These are phyloP conservation scores for Hortiboletus campestris DNA, from an alignment of 768 basidiomycete genomes.

Conservation along the genomic window DNA sequence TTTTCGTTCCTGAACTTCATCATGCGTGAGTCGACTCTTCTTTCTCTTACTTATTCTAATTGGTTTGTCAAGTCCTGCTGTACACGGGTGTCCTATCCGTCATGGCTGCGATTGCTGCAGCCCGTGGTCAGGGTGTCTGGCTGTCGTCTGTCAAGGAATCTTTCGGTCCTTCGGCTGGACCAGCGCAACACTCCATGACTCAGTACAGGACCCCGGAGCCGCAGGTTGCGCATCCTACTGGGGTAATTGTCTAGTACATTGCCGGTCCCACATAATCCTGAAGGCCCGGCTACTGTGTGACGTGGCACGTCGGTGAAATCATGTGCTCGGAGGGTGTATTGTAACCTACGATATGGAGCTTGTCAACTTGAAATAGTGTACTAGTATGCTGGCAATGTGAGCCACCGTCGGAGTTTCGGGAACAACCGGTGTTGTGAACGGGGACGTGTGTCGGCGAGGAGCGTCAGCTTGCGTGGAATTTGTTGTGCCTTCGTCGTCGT, in stretches of 20 bases:
- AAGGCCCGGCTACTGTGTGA: no score
- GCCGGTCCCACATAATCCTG: no score
- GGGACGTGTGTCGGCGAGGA: slow-evolving; percentile 5
- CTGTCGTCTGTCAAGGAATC: slow-evolving; percentile 32
- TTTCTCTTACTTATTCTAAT: not conserved
- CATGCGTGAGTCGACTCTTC: slow-evolving; percentile 23
- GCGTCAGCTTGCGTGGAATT: slow-evolving; percentile 14
- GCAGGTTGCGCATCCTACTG: no score
- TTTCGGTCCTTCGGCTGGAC: slow-evolving; percentile 9
- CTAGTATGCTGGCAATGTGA: not conserved
- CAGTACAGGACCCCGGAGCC: not conserved
- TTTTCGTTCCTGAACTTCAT: slow-evolving; percentile 39
- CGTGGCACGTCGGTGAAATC: no score
- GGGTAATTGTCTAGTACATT: no score
- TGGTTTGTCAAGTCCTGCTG: slow-evolving; percentile 27
- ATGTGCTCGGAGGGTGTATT: no score
- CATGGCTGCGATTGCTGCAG: slow-evolving; percentile 26
- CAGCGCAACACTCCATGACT: slow-evolving; percentile 16
- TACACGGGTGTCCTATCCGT: slow-evolving; percentile 29
- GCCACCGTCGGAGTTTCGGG: slow-evolving; percentile 35
- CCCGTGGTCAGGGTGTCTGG: slow-evolving; percentile 34
- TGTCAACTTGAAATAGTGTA: no score
- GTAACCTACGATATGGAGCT: no score
- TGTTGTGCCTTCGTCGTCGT: slow-evolving; percentile 5
- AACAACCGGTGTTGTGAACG: slow-evolving; percentile 20